Evolutionary conservation across 345 rosid species (phyloP).

Genomic region (Carallia pectinifolia): DNA sequence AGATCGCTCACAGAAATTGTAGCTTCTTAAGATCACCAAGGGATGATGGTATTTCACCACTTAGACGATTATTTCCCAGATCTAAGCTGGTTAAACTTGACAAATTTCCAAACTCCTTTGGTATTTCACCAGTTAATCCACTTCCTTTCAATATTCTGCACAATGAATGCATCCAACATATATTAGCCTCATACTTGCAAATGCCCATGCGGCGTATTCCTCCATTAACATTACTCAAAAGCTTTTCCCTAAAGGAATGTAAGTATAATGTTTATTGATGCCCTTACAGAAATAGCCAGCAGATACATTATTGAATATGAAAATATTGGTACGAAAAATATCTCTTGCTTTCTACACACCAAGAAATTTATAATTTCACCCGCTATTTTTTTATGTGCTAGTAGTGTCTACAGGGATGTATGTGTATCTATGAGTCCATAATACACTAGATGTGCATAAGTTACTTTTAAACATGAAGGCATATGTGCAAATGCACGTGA

Average conservation of each 20-base stretch:
- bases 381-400: no score
- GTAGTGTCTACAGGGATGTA: no score
- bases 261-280: background rate
- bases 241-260: background rate
- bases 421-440: no score
- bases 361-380: no score
- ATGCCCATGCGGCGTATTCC: background rate
- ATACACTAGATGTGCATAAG: no score
- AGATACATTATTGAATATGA: background rate
- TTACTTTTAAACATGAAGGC: no score
- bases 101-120: conserved; percentile 81
- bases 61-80: conserved; percentile 75
- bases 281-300: background rate
- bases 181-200: background rate
- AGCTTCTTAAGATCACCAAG: conserved; percentile 81
- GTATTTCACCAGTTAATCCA: conserved; percentile 84
- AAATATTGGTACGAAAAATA: background rate
- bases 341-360: no score
- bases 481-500: no score
- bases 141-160: conserved; percentile 86
- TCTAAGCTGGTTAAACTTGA: conserved; percentile 81
- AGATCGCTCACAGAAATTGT: conserved; percentile 79
- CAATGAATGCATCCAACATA: conserved; percentile 16
- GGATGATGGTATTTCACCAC: conserved; percentile 77
- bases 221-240: no score